These are phyloP conservation scores for Euphorbia peplus DNA, from an alignment of 345 rosid species.

Conservation along the genomic window DNA sequence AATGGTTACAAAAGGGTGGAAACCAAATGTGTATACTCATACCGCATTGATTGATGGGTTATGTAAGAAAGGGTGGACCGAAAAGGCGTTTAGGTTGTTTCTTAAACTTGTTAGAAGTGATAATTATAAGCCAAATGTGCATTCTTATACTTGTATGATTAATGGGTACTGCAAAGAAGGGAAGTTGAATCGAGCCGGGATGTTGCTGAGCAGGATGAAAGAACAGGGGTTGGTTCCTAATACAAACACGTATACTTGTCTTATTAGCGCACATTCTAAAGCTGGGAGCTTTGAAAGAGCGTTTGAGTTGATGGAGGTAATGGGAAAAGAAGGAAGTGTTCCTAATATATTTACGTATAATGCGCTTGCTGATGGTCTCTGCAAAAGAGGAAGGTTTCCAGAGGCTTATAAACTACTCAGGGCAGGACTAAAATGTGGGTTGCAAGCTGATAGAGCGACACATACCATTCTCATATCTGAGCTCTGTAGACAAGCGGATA, in stretches of 20 bases:
- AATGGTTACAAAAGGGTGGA: conserved; percentile 74
- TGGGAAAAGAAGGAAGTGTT: conserved; percentile 54
- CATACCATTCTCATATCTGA: conserved; percentile 79
- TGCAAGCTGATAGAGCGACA: conserved; percentile 72
- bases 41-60: conserved; percentile 73
- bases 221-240: conserved; percentile 79
- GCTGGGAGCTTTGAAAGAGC: conserved; percentile 68
- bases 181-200: conserved; percentile 82
- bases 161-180: conserved; percentile 74
- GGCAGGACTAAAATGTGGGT: conserved; percentile 41
- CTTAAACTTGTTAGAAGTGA: conserved; percentile 82
- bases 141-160: conserved; percentile 81
- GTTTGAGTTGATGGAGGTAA: conserved; percentile 62
- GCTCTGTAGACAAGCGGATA: conserved; percentile 53
- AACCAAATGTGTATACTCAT: conserved; percentile 84
- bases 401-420: conserved; percentile 65
- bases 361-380: conserved; percentile 52
- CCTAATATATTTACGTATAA: conserved; percentile 71
- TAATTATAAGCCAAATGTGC: conserved; percentile 70
- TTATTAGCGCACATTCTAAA: conserved; percentile 69
- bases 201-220: conserved; percentile 75
- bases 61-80: conserved; percentile 93
- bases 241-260: conserved; percentile 65
- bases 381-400: conserved; percentile 55
- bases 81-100: conserved; percentile 83